These are phyloP conservation scores for Melampsora medusae DNA, from an alignment of 1,284 basidiomycete genomes.

Conservation along the genomic window DNA sequence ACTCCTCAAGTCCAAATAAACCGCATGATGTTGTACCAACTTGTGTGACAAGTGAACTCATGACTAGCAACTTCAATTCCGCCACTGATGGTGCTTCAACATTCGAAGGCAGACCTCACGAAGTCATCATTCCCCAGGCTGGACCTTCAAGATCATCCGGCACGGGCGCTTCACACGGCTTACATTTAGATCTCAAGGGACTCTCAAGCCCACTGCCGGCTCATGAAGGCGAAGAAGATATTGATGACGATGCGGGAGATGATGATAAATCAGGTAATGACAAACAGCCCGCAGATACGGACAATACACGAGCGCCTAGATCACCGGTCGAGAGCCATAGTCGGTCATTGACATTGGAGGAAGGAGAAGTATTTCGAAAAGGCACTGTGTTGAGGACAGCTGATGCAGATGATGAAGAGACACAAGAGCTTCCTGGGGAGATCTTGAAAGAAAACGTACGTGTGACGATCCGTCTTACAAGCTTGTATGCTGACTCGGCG, in stretches of 20 bases:
- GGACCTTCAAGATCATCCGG: neutral
- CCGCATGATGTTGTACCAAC: neutral
- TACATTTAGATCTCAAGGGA: neutral
- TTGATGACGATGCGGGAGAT: neutral
- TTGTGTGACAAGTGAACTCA: neutral
- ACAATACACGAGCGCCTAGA: slow-evolving; percentile 6
- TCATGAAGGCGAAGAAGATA: neutral
- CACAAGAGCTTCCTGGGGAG: slow-evolving; percentile 33
- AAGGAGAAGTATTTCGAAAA: slow-evolving; percentile 81
- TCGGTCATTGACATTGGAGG: slow-evolving; percentile 50
- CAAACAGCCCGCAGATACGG: neutral
- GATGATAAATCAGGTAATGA: neutral
- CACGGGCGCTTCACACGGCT: neutral
- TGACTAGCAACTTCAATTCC: neutral
- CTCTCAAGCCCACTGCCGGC: neutral
- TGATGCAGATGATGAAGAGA: slow-evolving; percentile 68
- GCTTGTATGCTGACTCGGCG: too few species aligned
- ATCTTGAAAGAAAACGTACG: slow-evolving; percentile 60
- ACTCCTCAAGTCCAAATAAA: neutral
- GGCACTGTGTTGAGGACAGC: slow-evolving; percentile 64
- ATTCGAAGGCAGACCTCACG: neutral
- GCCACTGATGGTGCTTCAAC: neutral
- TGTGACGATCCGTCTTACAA: neutral
- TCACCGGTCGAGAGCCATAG: slow-evolving; percentile 50
- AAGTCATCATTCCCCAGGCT: neutral